Evolutionary conservation across 169 alveolate species (phyloP).

Genomic region (Plasmodium ovale): DNA sequence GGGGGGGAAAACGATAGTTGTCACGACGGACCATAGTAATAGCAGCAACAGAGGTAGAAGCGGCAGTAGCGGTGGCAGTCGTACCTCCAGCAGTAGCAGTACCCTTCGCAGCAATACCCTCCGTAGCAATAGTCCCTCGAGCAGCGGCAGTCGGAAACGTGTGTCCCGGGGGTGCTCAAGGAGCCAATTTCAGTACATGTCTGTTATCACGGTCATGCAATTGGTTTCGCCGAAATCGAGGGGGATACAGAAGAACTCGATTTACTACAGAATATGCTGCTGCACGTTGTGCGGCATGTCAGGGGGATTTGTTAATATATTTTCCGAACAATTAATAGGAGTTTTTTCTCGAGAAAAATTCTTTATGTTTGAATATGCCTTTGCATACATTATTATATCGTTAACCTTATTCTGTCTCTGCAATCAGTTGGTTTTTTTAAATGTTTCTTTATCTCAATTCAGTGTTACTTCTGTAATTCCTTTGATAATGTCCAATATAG

Average conservation of each 20-base stretch:
- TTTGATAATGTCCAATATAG: slow-evolving; percentile 50
- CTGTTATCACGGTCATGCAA: slow-evolving; percentile 27
- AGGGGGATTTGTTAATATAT: slow-evolving; percentile 70
- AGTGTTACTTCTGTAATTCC: slow-evolving; percentile 69
- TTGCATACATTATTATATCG: slow-evolving; percentile 24
- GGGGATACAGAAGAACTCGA: background rate
- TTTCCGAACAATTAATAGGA: slow-evolving; percentile 58
- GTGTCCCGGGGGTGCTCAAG: no score
- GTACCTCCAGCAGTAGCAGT: background rate
- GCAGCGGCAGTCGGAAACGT: background rate
- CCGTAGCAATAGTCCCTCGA: background rate
- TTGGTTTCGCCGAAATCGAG: background rate
- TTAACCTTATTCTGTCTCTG: slow-evolving; percentile 48
- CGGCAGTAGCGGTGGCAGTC: background rate
- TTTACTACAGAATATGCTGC: slow-evolving; percentile 52
- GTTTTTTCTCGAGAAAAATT: slow-evolving; percentile 30
- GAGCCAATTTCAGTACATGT: slow-evolving; percentile 16
- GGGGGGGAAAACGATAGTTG: no score
- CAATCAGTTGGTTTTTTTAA: slow-evolving; percentile 47
- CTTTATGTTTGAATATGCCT: slow-evolving; percentile 26
- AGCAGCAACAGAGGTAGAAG: background rate
- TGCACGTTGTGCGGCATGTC: slow-evolving; percentile 59
- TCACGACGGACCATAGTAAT: background rate
- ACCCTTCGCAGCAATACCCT: background rate
- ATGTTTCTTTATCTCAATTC: slow-evolving; percentile 34